Conservation (phyloP, 148 eudicot genomes). For the Chenopodium formosanum region DNA sequence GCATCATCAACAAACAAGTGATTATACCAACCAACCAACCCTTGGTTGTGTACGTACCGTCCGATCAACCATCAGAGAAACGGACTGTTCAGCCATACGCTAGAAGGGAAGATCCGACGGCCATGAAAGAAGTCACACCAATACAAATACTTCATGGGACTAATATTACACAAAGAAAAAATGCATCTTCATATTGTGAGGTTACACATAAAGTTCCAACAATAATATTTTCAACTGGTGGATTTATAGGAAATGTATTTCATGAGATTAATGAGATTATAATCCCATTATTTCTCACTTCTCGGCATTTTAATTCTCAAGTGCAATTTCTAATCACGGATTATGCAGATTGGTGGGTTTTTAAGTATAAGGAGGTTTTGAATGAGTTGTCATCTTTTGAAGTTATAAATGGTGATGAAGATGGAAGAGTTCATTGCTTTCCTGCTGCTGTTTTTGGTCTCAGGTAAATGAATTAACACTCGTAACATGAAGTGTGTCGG, state of each 20-base stretch:
- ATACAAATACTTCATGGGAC: conserved; percentile 35
- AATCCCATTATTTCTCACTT: conserved; percentile 57
- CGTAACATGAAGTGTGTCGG: background rate
- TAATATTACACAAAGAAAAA: conserved; percentile 1
- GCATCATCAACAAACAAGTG: conserved; percentile 33
- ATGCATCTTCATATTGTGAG: conserved; percentile 32
- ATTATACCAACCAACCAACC: conserved; percentile 26
- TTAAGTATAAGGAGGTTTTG: conserved; percentile 34
- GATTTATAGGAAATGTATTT: conserved; percentile 46
- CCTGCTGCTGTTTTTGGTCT: conserved; percentile 36
- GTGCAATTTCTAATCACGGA: conserved; percentile 42
- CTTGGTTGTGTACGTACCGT: conserved; percentile 25
- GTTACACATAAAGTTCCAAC: conserved; percentile 51
- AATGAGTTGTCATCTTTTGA: conserved; percentile 37
- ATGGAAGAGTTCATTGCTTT: conserved; percentile 25
- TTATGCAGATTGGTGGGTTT: conserved; percentile 31
- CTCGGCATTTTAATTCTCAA: conserved; percentile 35
- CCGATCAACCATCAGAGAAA: conserved; percentile 8
- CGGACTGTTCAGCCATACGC: conserved; percentile 42
- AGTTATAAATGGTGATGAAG: conserved; percentile 29
- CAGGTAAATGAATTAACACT: background rate
- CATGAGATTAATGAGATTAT: conserved; percentile 56
- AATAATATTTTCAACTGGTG: conserved; percentile 55
- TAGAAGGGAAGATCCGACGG: conserved; percentile 28
- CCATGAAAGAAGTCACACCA: conserved; percentile 35